Evolutionary conservation across 1,139 yeast genomes (phyloP).

Genomic region (Taphrina deformans): DNA sequence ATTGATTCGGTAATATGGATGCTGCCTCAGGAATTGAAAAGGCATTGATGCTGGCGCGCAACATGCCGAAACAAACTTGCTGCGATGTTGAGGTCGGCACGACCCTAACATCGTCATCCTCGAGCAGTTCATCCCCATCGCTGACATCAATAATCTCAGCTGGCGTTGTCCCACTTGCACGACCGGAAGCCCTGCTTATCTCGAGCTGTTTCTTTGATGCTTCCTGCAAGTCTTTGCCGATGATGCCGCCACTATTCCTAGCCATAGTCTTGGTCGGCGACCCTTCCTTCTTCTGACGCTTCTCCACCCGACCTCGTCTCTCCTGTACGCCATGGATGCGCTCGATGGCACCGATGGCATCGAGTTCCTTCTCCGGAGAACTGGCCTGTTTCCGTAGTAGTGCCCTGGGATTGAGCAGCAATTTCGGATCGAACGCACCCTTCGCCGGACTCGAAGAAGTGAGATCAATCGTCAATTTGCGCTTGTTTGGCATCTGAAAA

Average conservation of each 20-base stretch:
- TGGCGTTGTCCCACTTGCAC: not conserved
- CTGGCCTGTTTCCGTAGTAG: constrained; percentile 16
- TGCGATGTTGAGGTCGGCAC: constrained; percentile 2
- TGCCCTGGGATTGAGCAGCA: constrained; percentile 25
- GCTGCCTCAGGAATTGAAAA: constrained; percentile 22
- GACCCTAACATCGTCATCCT: constrained; percentile 16
- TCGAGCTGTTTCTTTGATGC: constrained; percentile 25
- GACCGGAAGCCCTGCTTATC: not conserved
- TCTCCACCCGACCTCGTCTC: constrained; percentile 11
- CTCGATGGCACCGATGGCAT: constrained; percentile 20
- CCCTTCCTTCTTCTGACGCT: constrained; percentile 22
- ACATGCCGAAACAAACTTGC: constrained; percentile 31
- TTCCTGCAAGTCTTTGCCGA: constrained; percentile 28
- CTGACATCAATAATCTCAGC: constrained; percentile 12
- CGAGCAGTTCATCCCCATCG: not conserved
- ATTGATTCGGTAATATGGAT: constrained; percentile 22
- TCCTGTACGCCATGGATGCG: constrained; percentile 27
- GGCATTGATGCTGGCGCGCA: constrained; percentile 23
- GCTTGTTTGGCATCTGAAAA: not conserved
- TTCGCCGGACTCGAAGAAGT: constrained; percentile 16
- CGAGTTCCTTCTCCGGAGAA: constrained; percentile 29
- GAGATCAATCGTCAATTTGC: constrained; percentile 20
- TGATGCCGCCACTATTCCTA: constrained; percentile 16
- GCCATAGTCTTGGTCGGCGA: not conserved
- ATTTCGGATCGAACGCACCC: constrained; percentile 20